phyloP scores from a whole-genome alignment of 2,329 filamentous ascomycete species.

The Colletotrichum destructivum region DNA sequence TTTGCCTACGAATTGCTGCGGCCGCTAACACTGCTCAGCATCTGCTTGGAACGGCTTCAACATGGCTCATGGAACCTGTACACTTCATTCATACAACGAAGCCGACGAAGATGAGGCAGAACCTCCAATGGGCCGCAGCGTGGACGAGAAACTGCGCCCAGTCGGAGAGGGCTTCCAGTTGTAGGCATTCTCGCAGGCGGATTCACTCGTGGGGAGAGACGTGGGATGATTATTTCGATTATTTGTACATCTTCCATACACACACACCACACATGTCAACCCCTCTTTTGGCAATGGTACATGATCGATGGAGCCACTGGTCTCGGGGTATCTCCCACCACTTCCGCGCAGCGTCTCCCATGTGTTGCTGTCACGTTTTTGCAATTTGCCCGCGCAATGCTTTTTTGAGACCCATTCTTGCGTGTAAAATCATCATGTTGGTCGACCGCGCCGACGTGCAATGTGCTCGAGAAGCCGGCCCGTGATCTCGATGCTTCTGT shows the following conservation, averaged over 20 bases:
- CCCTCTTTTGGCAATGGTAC: slow-evolving; percentile 42
- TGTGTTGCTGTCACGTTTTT: slow-evolving; percentile 8
- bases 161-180: slow-evolving; percentile 18
- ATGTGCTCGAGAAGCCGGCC: slow-evolving; percentile 23
- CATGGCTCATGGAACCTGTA: slow-evolving; percentile 81
- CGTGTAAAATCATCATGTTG: slow-evolving; percentile 36
- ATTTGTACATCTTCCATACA: slow-evolving; percentile 38
- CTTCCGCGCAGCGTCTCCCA: slow-evolving; percentile 14
- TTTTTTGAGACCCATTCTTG: slow-evolving; percentile 30
- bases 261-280: slow-evolving; percentile 21
- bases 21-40: slow-evolving; percentile 62
- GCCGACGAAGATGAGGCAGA: slow-evolving; percentile 75
- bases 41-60: slow-evolving; percentile 88
- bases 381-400: slow-evolving; percentile 34
- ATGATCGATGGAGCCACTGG: slow-evolving; percentile 39
- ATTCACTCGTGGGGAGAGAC: not conserved
- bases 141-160: slow-evolving; percentile 71
- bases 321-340: slow-evolving; percentile 39
- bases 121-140: slow-evolving; percentile 70
- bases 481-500: slow-evolving; percentile 21
- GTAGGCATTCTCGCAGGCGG: not conserved
- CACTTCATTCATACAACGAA: slow-evolving; percentile 84
- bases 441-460: slow-evolving; percentile 20
- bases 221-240: slow-evolving; percentile 40
- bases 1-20: not conserved